Percentiles rank a stretch among this genome's conserved stretches.
Evolutionary conservation across 23 red algal genomes (phyloP).

Genomic region (Agarophyton chilense): DNA sequence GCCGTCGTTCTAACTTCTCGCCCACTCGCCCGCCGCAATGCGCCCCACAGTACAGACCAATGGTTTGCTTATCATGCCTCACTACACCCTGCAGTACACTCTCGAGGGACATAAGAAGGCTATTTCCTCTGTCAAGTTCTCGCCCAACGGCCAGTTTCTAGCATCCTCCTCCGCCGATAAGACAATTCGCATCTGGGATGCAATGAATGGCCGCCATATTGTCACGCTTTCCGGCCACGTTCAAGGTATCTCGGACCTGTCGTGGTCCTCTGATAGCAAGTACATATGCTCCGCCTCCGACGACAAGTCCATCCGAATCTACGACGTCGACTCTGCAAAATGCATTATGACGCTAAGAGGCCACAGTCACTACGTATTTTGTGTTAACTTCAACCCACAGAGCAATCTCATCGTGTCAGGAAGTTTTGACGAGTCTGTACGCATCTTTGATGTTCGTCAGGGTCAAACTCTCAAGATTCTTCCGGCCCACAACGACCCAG

Average conservation of each 20-base stretch:
- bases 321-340: constrained; percentile 69
- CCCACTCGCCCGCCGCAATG: background rate
- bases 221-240: constrained; percentile 72
- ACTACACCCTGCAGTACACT: constrained; percentile 59
- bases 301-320: constrained; percentile 87
- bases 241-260: constrained; percentile 91
- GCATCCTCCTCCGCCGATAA: constrained; percentile 82
- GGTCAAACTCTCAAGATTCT: constrained; percentile 67
- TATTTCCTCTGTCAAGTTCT: constrained; percentile 97
- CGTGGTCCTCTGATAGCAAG: constrained; percentile 78
- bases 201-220: constrained; percentile 32
- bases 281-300: constrained; percentile 84
- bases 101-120: constrained; percentile 80
- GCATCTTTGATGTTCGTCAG: constrained; percentile 88
- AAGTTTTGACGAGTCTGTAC: constrained; percentile 88
- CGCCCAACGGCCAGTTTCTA: constrained; percentile 74
- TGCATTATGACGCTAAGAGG: constrained; percentile 75
- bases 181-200: constrained; percentile 78
- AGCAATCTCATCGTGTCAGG: constrained; percentile 86
- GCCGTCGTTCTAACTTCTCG: background rate
- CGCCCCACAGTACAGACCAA: background rate
- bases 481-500: constrained; percentile 86
- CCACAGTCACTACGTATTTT: constrained; percentile 93
- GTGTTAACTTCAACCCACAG: constrained; percentile 81
- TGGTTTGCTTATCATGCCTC: background rate